Conservation (phyloP, 78 protist genomes). For the Parvularia atlantis region DNA sequence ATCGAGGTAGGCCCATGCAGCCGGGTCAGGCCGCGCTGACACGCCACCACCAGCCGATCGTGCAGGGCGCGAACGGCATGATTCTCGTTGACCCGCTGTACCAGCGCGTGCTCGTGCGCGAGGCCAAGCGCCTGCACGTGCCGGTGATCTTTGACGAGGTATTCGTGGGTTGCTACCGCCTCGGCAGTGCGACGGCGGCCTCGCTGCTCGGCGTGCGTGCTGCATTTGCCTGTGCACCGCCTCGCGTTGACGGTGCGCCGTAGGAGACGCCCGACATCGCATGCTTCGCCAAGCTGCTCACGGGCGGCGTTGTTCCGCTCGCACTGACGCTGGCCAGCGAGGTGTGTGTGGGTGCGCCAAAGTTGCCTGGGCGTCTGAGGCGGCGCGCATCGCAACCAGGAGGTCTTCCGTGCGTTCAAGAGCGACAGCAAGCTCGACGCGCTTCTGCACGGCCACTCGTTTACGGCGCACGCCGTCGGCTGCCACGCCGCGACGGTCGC, state of each 20-base stretch:
- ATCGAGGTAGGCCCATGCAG: too few relatives aligned
- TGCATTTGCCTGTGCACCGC: too few relatives aligned
- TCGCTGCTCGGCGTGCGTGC: background rate
- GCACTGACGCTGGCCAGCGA: slow-evolving; percentile 30
- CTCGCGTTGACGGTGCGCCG: too few relatives aligned
- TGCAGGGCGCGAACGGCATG: slow-evolving; percentile 41
- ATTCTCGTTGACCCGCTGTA: slow-evolving; percentile 26
- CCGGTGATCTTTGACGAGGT: slow-evolving; percentile 43
- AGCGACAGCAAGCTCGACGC: slow-evolving; percentile 11
- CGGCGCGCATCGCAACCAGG: too few relatives aligned
- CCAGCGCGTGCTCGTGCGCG: slow-evolving; percentile 18
- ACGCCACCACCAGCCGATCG: background rate
- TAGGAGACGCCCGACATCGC: slow-evolving; percentile 25
- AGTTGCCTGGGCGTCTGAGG: too few relatives aligned
- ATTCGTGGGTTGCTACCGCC: slow-evolving; percentile 24
- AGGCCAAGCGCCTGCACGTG: background rate
- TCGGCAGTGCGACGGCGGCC: slow-evolving; percentile 1
- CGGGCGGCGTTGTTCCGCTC: slow-evolving; percentile 28
- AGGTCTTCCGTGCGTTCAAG: slow-evolving; percentile 8
- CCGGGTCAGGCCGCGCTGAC: too few relatives aligned
- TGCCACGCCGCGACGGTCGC: background rate
- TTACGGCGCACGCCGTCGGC: slow-evolving; percentile 31
- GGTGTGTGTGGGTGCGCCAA: too few relatives aligned
- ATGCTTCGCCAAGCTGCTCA: slow-evolving; percentile 31
- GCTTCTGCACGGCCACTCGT: slow-evolving; percentile 42